phyloP scores from a whole-genome alignment of 1,284 basidiomycete genomes.

The Heliocybe sulcata region DNA sequence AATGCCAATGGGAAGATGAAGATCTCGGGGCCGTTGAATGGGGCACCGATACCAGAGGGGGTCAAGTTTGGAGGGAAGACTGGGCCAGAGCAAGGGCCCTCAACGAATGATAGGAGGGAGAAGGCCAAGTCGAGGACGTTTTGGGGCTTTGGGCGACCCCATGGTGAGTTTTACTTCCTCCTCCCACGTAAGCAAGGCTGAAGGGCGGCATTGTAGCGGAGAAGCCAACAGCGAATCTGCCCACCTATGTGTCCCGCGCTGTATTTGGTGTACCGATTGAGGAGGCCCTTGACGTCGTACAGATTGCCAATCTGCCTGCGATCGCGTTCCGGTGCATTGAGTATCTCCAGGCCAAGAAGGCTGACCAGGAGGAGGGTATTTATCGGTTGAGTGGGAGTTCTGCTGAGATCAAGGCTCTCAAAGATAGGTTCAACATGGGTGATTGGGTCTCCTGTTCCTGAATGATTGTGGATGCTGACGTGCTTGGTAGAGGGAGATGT shows the following conservation, averaged over 20 bases:
- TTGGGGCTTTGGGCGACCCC: constrained; percentile 64
- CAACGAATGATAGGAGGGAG: constrained; percentile 61
- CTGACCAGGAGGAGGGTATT: constrained; percentile 95
- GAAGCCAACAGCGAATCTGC: constrained; percentile 31
- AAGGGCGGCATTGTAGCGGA: constrained; percentile 19
- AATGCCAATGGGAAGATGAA: constrained; percentile 56
- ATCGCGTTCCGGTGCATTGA: constrained; percentile 93
- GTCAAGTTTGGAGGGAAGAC: constrained; percentile 80
- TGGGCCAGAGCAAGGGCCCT: constrained; percentile 28
- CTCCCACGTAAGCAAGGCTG: background rate
- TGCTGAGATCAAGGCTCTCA: constrained; percentile 89
- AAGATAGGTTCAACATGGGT: constrained; percentile 90
- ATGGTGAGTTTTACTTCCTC: constrained; percentile 2
- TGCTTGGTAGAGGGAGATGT: constrained; percentile 75
- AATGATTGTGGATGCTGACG: constrained; percentile 8
- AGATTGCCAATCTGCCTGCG: constrained; percentile 87
- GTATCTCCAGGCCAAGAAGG: constrained; percentile 85
- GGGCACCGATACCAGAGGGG: constrained; percentile 79
- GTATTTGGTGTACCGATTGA: constrained; percentile 89
- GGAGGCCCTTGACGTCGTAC: constrained; percentile 83
- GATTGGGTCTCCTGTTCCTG: constrained; percentile 18
- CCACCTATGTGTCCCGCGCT: constrained; percentile 49
- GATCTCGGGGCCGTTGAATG: constrained; percentile 87
- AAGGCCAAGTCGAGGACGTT: constrained; percentile 88
- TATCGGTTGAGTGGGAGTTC: constrained; percentile 92